Percentiles rank a stretch among this genome's conserved stretches.
These are phyloP conservation scores for Ganoderma multipileum DNA, from an alignment of 1,284 basidiomycete genomes.

Conservation along the genomic window DNA sequence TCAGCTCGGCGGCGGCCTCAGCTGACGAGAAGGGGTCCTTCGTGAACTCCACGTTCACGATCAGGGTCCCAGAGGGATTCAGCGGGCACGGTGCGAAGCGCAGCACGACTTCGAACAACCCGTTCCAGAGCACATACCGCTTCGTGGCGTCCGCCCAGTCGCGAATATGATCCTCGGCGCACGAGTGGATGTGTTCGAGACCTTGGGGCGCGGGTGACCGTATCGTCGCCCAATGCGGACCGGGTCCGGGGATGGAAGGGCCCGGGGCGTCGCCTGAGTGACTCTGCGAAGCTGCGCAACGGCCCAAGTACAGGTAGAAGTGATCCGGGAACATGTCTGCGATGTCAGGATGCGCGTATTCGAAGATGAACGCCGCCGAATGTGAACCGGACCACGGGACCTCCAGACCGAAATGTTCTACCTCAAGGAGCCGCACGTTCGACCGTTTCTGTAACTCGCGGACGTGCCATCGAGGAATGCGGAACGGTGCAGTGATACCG, in stretches of 20 bases:
- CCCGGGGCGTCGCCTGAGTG: not conserved
- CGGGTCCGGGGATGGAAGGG: not conserved
- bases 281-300: not conserved
- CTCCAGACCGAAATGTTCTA: not conserved
- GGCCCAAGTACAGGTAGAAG: not conserved
- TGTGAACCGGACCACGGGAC: not conserved
- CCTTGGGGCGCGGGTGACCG: not conserved
- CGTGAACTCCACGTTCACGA: not conserved
- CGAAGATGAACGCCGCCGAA: not conserved
- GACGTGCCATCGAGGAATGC: not conserved
- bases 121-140: not conserved
- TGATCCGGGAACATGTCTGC: not conserved
- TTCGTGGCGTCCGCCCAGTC: not conserved
- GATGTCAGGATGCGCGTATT: not conserved
- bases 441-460: not conserved
- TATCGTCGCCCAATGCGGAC: slow-evolving; percentile 1
- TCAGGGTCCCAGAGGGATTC: not conserved
- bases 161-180: not conserved
- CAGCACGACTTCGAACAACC: not conserved
- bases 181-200: not conserved
- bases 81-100: not conserved
- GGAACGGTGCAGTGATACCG: not conserved
- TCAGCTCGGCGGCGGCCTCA: not conserved
- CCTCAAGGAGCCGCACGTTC: not conserved
- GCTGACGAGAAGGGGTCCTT: not conserved